Base-by-base conservation (phyloP, 116 monocot genomes). In the Phalaenopsis hybrid region DNA sequence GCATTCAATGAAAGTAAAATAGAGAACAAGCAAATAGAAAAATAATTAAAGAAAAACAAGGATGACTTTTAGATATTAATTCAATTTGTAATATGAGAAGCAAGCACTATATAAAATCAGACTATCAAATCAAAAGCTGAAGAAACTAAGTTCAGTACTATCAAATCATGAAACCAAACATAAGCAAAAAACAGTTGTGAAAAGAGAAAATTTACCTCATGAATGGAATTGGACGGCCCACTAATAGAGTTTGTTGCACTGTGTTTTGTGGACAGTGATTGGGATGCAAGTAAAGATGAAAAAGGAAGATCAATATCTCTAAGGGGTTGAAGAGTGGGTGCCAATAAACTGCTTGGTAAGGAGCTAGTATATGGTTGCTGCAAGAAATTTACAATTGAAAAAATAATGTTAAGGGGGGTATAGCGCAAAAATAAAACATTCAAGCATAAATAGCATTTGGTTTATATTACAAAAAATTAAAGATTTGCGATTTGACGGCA, bases 351-450 rank as follows among this genome's bases (percentile, higher is more conserved):
- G 69, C 81, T 84, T 51, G 83, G 89, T 52, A 92, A 82, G 45
- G 92, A 85, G 86, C 85, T 89, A 31, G 77, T 77, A 79, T 92
- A 90, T 79, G 88, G 88, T 79, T 91, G 92, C 96, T 94, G 91
- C 85, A 85, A 78, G 48, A 78, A 75, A 75, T 75, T 52, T 52
- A 52, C 52, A 52, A 13, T 52, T 52, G 52, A 3, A 15, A 65
- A 65, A 28, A 28, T 28, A 65, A 8, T 65, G 65, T 28, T 23
- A 23, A 65, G 1, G 2, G 25, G 23, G 25, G 10, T 65, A 23
- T 65, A 65, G 8, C 9, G 15, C 9, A 61, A 6, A 65, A 59
- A 52, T 13, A 65, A 25, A 65, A 65, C 21, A 65, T 6, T 65
- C 25, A 65, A 21, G 5, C 21, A 28, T 23, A 65, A 65, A 65